Base-by-base conservation (phyloP, 495 filamentous ascomycete genomes). In the Penicillium cataractarum region DNA sequence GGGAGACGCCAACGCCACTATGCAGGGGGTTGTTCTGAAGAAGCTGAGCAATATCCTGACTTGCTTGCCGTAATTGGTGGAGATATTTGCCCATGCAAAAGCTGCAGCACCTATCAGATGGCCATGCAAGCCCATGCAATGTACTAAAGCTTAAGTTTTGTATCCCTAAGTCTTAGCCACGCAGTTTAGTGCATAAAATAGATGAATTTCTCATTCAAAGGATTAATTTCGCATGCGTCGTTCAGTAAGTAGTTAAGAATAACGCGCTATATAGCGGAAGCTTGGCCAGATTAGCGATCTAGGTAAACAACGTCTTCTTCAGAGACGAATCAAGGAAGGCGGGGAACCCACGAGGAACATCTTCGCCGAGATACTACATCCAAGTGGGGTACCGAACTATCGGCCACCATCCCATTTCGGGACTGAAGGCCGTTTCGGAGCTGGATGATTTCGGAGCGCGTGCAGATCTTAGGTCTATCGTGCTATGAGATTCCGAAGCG, bases 31-130 rank as follows among this genome's bases (percentile, higher is more conserved):
- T 26, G 84, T 89, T 44, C 59, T 86, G 70, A 65, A 78, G 12
- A 88, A 86, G 70, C 64, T 91, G 63, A 67, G 72, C 15, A 71
- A 74, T 32, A 67, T 90, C 26, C 67, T 90, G 49, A 81, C 76
- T 4, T 78, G 74, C 53, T 51, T 78, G 44, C 62, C 69, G 31
- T 66, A 57, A 78, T 19, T 86, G 84, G 60, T 52, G 56, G 49
- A 44, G 29, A 13, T 40, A 54, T 44, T 31, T 31, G 9, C 6
- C 5, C 22, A 42, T 32, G 48, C 32, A 46, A 22, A n/a, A 39
- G 1, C 15, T 51, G 6, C 6, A 58, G 7, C 27, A 13, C 24
- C 19, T 13, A 31, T 21, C 37, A 46, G 40, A 10, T 57, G 26
- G 19, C 42, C 26, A 40, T 29, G 54, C 54, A 57, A 29, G 26